Evolutionary conservation across 768 basidiomycete species (phyloP).

Genomic region (Tremella mesenterica): DNA sequence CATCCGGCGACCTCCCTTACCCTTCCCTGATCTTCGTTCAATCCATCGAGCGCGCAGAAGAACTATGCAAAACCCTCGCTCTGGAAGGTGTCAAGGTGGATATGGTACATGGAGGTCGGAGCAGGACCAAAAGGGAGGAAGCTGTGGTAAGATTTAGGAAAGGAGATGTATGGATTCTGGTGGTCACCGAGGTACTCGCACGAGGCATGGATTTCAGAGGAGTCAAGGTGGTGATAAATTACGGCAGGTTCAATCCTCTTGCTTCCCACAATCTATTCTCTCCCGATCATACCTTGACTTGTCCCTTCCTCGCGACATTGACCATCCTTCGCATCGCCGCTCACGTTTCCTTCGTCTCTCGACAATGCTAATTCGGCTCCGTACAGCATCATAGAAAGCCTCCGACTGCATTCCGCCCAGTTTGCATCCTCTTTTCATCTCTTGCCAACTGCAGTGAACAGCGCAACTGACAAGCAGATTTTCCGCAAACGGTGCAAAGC

Average conservation of each 20-base stretch:
- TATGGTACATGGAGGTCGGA: conserved; percentile 43
- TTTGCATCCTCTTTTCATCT: not conserved
- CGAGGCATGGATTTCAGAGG: conserved; percentile 91
- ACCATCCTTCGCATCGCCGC: no score
- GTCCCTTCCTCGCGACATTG: not conserved
- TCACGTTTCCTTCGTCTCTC: no score
- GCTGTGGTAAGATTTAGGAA: conserved; percentile 72
- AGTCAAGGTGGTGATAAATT: conserved; percentile 3
- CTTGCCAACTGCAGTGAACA: not conserved
- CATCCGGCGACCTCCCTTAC: conserved; percentile 64
- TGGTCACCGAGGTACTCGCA: conserved; percentile 95
- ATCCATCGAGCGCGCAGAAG: conserved; percentile 53
- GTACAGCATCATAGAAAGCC: not conserved
- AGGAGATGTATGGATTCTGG: conserved; percentile 88
- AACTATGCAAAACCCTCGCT: conserved; percentile 71
- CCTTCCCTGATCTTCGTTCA: conserved; percentile 91
- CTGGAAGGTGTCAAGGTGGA: conserved; percentile 46
- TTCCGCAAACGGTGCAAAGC: conserved; percentile 88
- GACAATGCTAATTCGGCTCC: not conserved
- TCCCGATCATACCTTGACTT: conserved; percentile 19
- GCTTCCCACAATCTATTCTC: no score
- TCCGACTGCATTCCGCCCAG: conserved; percentile 45
- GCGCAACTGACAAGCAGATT: conserved; percentile 59
- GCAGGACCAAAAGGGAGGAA: conserved; percentile 74
- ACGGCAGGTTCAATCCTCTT: no score